Evolutionary conservation across 768 basidiomycete species (phyloP), one percentile per base, ranked within the genome.

Genomic region (Amylocystis lapponica): DNA sequence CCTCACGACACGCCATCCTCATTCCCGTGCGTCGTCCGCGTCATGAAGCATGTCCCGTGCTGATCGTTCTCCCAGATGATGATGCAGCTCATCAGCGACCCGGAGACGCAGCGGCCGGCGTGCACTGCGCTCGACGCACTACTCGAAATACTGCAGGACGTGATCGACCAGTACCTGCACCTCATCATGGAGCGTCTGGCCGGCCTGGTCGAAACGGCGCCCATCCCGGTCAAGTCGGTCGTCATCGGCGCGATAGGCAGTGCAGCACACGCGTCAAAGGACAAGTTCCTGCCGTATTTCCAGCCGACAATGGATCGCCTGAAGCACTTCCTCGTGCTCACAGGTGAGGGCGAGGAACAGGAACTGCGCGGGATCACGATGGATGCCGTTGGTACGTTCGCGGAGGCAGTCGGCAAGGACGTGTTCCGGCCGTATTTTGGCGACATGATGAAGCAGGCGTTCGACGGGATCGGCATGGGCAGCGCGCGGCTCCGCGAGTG

Each of bases 341-440:
- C 76, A 17, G 84, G 78, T 22, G 88, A 94, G 53, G 93, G 90
- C 35, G 95, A 96, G 61, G 91, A 96, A 66, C 80, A 75, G 33
- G 94, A 97, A 55, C 78, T 99, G 29, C 89, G 95, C 45, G 95
- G 96, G 27, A 94, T 97, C 58, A 86, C 95, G 10, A 96, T 96
- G 81, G 96, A 98, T 66, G 91, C 96, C n/a, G 83, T 97, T 47
- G 96, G 96, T 40, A 97, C 96, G 0, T 91, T 99, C 54, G 90
- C 96, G 12, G 95, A 98, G 66, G 92, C 95, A 7, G 90, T 98
- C 47, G 95, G 96, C 50, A 79, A 83, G 59, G 94, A 98, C 12
- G 70, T 81, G 22, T 99, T 98, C 83, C 74, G 89, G 26, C 94
- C 93, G 14, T 98, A 86, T 78, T 96, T 95, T 72, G 74, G 82